Evolutionary conservation across 2,329 filamentous ascomycete genomes (phyloP).

Genomic region (Colletotrichum navitas): DNA sequence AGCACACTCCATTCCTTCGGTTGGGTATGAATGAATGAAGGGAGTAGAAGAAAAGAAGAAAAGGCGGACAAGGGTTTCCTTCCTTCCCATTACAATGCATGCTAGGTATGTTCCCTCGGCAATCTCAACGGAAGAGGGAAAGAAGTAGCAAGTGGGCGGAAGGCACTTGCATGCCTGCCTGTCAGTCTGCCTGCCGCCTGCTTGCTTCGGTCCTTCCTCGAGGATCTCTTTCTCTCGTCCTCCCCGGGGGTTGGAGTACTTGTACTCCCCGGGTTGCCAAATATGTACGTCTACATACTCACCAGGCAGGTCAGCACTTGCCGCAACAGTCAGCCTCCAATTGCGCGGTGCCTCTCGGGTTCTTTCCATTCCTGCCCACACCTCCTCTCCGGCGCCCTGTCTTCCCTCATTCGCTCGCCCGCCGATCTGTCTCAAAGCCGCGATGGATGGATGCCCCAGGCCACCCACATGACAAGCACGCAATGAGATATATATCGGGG

Average conservation of each 20-base stretch:
- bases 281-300: too few relatives aligned
- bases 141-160: too few relatives aligned
- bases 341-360: conserved; percentile 17
- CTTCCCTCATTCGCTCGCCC: conserved; percentile 7
- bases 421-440: conserved; percentile 25
- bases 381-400: not conserved
- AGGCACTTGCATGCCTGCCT: not conserved
- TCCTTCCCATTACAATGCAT: not conserved
- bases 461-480: not conserved
- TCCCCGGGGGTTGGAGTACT: too few relatives aligned
- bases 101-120: not conserved
- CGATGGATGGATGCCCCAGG: conserved; percentile 10
- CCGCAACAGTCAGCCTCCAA: conserved; percentile 9
- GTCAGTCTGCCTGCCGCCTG: not conserved
- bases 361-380: conserved; percentile 19
- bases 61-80: not conserved
- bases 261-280: not conserved
- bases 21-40: conserved; percentile 4
- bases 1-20: not conserved
- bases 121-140: not conserved
- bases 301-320: not conserved
- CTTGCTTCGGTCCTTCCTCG: not conserved
- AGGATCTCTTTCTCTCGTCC: too few relatives aligned
- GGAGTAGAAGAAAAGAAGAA: not conserved
- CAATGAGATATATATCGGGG: not conserved